Conservation (phyloP, 1,284 basidiomycete species). For the Dichomitus squalens region DNA sequence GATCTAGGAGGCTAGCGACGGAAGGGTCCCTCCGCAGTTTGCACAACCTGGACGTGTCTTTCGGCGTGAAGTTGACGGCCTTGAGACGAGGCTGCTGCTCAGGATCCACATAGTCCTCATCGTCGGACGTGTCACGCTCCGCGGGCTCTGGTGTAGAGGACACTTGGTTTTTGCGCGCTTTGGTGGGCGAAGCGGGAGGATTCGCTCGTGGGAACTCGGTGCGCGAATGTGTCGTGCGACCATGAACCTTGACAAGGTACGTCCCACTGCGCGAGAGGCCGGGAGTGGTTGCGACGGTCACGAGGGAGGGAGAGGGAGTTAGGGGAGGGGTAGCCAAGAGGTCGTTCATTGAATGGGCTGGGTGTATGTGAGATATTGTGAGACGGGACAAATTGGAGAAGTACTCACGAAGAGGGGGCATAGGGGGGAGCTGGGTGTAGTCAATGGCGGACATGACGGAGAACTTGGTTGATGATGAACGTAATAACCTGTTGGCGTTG, state of each 20-base stretch:
- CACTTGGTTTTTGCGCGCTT: slow-evolving; percentile 27
- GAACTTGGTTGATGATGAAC: slow-evolving; percentile 71
- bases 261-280: slow-evolving; percentile 58
- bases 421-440: slow-evolving; percentile 58
- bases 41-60: slow-evolving; percentile 55
- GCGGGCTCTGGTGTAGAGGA: slow-evolving; percentile 17
- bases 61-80: slow-evolving; percentile 42
- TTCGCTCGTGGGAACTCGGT: slow-evolving; percentile 69
- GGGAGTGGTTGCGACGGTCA: slow-evolving; percentile 25
- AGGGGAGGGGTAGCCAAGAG: slow-evolving; percentile 48
- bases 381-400: background rate
- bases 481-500: slow-evolving; percentile 58
- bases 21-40: slow-evolving; percentile 73
- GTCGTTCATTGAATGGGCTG: slow-evolving; percentile 70
- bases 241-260: slow-evolving; percentile 69
- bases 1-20: slow-evolving; percentile 66
- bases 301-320: slow-evolving; percentile 38
- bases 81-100: slow-evolving; percentile 26
- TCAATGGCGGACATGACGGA: slow-evolving; percentile 56
- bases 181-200: slow-evolving; percentile 32
- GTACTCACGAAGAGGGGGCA: slow-evolving; percentile 71
- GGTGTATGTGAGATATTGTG: background rate
- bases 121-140: slow-evolving; percentile 11
- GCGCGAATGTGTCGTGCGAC: slow-evolving; percentile 58
- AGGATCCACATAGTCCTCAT: slow-evolving; percentile 12